These are phyloP conservation scores for Capsella bursapastoris DNA, from an alignment of 345 rosid species.

Conservation along the genomic window DNA sequence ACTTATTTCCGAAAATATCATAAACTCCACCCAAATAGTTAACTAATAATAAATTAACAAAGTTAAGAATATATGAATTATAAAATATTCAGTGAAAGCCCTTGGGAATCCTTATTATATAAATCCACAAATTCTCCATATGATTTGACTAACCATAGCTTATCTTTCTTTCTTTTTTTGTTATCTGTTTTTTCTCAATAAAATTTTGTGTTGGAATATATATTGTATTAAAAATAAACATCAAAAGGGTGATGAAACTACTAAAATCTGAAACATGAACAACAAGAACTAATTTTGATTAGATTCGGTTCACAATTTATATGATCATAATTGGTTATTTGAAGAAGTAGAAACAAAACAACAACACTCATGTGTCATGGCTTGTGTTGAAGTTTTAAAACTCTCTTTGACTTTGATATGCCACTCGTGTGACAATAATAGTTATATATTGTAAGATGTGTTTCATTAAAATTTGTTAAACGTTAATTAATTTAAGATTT, in stretches of 20 bases:
- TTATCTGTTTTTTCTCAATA: neutral
- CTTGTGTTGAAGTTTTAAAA: neutral
- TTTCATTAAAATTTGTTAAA: slow-evolving; percentile 6
- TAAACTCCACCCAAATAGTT: slow-evolving; percentile 31
- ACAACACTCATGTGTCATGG: neutral
- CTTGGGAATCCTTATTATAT: slow-evolving; percentile 24
- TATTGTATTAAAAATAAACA: no score
- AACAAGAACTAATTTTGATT: no score
- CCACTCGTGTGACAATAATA: slow-evolving; percentile 30
- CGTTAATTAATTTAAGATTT: neutral
- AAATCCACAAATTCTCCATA: slow-evolving; percentile 15
- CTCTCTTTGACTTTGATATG: slow-evolving; percentile 19
- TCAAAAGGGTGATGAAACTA: no score
- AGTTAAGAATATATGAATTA: slow-evolving; percentile 5
- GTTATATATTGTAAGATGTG: neutral
- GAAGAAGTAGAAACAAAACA: slow-evolving; percentile 13
- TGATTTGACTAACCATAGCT: slow-evolving; percentile 17
- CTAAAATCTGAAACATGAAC: no score
- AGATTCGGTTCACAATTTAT: no score
- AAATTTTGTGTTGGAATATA: no score
- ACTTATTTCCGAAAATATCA: slow-evolving; percentile 32
- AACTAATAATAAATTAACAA: slow-evolving; percentile 1
- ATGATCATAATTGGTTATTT: no score
- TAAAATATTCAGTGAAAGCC: slow-evolving; percentile 19
- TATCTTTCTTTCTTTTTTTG: neutral